These are phyloP conservation scores for Backusella mclennaniae DNA, from an alignment of 192 early-diverging fungal genomes.

Conservation along the genomic window DNA sequence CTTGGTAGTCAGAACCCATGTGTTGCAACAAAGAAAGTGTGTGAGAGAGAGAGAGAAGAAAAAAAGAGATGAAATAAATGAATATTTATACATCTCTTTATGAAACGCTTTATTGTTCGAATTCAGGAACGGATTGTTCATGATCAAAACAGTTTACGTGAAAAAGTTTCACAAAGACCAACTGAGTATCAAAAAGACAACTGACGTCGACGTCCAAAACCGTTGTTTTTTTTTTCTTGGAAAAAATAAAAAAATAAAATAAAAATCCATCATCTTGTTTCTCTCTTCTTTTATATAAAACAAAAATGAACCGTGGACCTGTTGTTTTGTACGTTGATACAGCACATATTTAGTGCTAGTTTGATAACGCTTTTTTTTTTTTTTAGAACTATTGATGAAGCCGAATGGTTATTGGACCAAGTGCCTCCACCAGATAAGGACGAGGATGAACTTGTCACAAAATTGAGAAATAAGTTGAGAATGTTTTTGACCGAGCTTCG, in stretches of 20 bases:
- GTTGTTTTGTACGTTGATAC: slow-evolving; percentile 19
- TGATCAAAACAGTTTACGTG: background rate
- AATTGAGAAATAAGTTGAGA: slow-evolving; percentile 27
- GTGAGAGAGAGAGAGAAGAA: background rate
- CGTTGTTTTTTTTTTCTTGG: background rate
- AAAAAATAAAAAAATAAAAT: background rate
- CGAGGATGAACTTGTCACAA: slow-evolving; percentile 30
- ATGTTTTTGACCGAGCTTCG: slow-evolving; percentile 22
- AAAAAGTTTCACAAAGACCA: background rate
- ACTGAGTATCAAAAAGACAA: background rate
- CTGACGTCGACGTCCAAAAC: background rate
- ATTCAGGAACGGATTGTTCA: background rate
- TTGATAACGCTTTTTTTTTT: background rate
- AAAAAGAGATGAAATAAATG: background rate
- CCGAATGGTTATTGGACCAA: slow-evolving; percentile 37
- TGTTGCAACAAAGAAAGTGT: background rate
- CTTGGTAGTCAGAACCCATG: background rate
- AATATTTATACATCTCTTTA: background rate
- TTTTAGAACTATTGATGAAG: slow-evolving; percentile 37
- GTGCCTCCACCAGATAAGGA: slow-evolving; percentile 34
- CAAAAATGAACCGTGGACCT: slow-evolving; percentile 20
- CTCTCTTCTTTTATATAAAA: background rate
- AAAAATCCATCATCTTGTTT: background rate
- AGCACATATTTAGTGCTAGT: background rate
- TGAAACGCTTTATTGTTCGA: background rate